Base-by-base conservation (phyloP, 2,329 filamentous ascomycete species). In the Hymenoscyphus occultus region DNA sequence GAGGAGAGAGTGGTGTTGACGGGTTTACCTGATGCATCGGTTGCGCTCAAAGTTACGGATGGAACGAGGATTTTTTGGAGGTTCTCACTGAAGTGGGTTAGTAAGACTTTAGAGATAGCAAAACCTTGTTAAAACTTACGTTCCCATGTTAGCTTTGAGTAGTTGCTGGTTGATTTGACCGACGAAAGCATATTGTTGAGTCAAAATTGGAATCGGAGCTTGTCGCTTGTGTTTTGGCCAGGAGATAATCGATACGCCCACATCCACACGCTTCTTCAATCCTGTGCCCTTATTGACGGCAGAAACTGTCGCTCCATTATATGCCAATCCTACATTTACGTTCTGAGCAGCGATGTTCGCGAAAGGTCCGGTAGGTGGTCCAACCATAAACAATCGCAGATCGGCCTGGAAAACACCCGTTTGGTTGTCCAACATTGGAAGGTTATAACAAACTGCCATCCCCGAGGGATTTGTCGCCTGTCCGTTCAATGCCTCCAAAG, bases 361-460 rank as follows among this genome's bases (percentile, higher is more conserved):
- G 68, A 87, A 89, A 3, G 74, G 76, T 39, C 80, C 86, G 3
- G 78, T 72, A 0, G 90, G 82, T 0, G 83, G 77, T 5, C 86
- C 87, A 58, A 93, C 78, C 76, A 89, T 87, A 78, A 87, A 95
- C 66, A 95, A 80, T 62, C 91, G 83, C 60, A 95, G 77, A 74
- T 95, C 91, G 39, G 91, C 90, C 76, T 90, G 85, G 75, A 95
- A 95, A 16, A 86, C 80, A 39, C 91, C 91, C 0, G 84, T 87
- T 4, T 77, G 77, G 71, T 84, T 86, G 78, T 94, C 84, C 64
- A 92, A 82, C 48, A 85, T 86, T 0, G 89, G 87, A 31, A 96
- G 77, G 75, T 95, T 96, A 80, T 94, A 95, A 83, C 92, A 96
- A 59, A 91, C 85, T 65, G 89, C 89, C 59, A 92, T 85, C 60